phyloP scores from a whole-genome alignment of 805 yeast genomes.

The Wickerhamomyces pijperi region DNA sequence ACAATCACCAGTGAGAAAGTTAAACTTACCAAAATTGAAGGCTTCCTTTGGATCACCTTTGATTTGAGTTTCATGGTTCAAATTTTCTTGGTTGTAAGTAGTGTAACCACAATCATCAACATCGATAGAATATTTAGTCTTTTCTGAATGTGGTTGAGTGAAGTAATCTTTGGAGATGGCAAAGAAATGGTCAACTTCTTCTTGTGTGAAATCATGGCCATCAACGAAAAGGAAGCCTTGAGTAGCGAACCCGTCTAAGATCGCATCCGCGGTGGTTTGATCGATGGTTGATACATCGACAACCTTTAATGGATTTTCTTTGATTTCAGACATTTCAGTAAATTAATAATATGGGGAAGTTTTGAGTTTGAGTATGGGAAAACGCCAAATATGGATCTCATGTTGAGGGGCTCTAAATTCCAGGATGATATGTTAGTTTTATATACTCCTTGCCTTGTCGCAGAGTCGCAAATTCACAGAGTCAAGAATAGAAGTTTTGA shows the following conservation, averaged over 20 bases:
- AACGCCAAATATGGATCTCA: no score
- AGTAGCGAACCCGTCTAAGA: constrained; percentile 47
- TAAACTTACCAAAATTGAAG: constrained; percentile 50
- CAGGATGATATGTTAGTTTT: no score
- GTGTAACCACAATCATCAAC: constrained; percentile 53
- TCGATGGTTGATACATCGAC: constrained; percentile 43
- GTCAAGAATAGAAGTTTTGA: no score
- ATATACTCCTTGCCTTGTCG: no score
- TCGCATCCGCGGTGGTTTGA: constrained; percentile 33
- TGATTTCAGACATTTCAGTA: not conserved
- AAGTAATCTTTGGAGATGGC: constrained; percentile 40
- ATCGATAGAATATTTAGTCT: constrained; percentile 38
- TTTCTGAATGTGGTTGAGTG: constrained; percentile 36
- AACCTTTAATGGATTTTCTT: constrained; percentile 36
- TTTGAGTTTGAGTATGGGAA: not conserved
- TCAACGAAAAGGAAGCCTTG: constrained; percentile 60
- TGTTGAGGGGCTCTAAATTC: no score
- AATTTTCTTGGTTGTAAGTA: constrained; percentile 38
- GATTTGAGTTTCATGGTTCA: constrained; percentile 17
- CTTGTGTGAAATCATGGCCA: constrained; percentile 51
- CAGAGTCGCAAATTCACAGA: no score
- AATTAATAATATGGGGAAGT: not conserved
- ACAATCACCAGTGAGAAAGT: constrained; percentile 36
- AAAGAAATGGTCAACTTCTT: constrained; percentile 42
- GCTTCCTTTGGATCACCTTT: constrained; percentile 59